Conservation (phyloP, 768 basidiomycete species). For the Myochromella boudieri region DNA sequence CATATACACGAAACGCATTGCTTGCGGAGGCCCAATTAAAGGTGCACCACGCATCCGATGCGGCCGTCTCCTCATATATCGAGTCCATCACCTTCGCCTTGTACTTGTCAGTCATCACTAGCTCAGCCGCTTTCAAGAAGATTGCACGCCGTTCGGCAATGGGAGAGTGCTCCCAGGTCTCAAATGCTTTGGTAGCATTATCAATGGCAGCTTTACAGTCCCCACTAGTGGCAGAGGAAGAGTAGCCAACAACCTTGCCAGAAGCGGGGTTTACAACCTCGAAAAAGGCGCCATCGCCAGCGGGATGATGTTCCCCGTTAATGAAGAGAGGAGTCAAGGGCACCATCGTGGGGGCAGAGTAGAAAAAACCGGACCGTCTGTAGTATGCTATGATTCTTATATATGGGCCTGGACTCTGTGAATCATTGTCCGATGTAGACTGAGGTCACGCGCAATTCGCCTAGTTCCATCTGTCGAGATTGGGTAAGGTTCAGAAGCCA, state of each 20-base stretch:
- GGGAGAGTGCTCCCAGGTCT: constrained; percentile 43
- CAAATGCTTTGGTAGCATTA: constrained; percentile 45
- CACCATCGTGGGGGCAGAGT: constrained; percentile 16
- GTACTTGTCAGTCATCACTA: constrained; percentile 43
- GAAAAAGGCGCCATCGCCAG: constrained; percentile 38
- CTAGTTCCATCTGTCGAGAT: no score
- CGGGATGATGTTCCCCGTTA: constrained; percentile 34
- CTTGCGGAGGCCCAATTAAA: constrained; percentile 25
- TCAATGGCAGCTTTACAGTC: constrained; percentile 46
- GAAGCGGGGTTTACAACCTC: constrained; percentile 45
- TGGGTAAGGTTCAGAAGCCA: no score
- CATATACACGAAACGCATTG: constrained; percentile 29
- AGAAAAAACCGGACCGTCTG: neutral
- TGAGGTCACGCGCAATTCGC: no score
- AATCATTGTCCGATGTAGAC: no score
- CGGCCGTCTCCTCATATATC: constrained; percentile 39
- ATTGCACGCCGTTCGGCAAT: constrained; percentile 39
- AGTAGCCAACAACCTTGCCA: constrained; percentile 39
- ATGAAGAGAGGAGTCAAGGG: constrained; percentile 39
- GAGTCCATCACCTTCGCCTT: constrained; percentile 30
- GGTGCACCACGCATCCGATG: constrained; percentile 25
- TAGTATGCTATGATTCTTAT: neutral
- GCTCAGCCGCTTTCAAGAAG: constrained; percentile 47
- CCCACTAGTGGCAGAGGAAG: constrained; percentile 44
- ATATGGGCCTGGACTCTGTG: no score